A percentile compares a stretch with the other conserved stretches of the same genome.
These are phyloP conservation scores for Takakia lepidozioides DNA, from an alignment of 225 moss, liverwort and hornwort genomes.

Conservation along the genomic window DNA sequence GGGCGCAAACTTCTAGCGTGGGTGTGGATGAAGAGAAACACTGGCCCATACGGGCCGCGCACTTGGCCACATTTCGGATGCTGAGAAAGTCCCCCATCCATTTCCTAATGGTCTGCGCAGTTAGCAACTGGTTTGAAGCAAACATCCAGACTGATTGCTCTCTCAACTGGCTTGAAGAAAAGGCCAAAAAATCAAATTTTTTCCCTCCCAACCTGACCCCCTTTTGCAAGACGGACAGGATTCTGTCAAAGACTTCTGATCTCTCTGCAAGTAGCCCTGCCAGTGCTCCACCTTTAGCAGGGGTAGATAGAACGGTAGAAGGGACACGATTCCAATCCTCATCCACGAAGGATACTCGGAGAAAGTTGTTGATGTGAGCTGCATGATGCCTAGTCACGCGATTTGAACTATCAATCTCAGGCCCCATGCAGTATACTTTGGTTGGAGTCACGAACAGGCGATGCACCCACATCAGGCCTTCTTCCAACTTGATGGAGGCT, in stretches of 20 bases:
- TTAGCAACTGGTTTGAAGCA: conserved; percentile 21
- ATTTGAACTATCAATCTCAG: conserved; percentile 72
- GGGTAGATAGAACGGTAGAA: conserved; percentile 34
- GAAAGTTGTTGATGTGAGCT: conserved; percentile 39
- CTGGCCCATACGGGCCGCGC: conserved; percentile 97
- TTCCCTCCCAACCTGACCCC: conserved; percentile 51
- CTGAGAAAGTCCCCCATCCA: conserved; percentile 84
- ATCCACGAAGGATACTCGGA: conserved; percentile 82
- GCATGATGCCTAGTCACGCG: conserved; percentile 57
- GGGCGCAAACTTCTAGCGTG: conserved; percentile 54
- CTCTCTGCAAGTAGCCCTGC: conserved; percentile 22
- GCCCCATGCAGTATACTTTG: conserved; percentile 67
- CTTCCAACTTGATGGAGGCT: conserved; percentile 22
- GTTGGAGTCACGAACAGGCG: conserved; percentile 76
- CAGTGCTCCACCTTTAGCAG: conserved; percentile 4
- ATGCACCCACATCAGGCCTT: conserved; percentile 44
- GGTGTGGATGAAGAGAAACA: conserved; percentile 82
- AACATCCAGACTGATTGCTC: conserved; percentile 95
- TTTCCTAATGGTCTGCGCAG: conserved; percentile 48
- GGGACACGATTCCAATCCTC: conserved; percentile 53
- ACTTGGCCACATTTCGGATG: conserved; percentile 90
- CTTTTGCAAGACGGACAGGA: conserved; percentile 45
- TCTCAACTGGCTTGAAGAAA: conserved; percentile 81
- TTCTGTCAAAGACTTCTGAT: conserved; percentile 51
- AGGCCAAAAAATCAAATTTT: conserved; percentile 78